These are phyloP conservation scores for Austroboletus eburneus DNA, from an alignment of 768 basidiomycete species.

Conservation along the genomic window DNA sequence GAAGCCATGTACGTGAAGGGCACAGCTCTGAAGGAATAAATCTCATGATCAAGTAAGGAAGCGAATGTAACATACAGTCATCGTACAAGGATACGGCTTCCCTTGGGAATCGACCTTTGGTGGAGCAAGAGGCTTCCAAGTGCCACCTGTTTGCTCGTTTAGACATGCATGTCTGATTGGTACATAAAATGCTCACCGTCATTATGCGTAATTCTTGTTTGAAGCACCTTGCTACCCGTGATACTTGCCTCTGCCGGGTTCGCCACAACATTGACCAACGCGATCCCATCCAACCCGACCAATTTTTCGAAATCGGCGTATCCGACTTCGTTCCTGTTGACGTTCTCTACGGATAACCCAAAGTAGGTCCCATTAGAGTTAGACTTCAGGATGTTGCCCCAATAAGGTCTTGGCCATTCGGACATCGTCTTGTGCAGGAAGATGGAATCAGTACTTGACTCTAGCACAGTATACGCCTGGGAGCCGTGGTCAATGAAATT, in stretches of 20 bases:
- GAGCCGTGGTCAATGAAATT: neutral
- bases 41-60: neutral
- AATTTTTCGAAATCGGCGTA: slow-evolving; percentile 99
- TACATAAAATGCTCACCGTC: slow-evolving; percentile 57
- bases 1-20: slow-evolving; percentile 91
- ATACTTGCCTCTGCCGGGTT: slow-evolving; percentile 75
- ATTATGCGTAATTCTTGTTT: slow-evolving; percentile 91
- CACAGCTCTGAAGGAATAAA: slow-evolving; percentile 56
- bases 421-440: slow-evolving; percentile 97
- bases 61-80: slow-evolving; percentile 44
- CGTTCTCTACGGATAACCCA: slow-evolving; percentile 78
- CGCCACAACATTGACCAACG: slow-evolving; percentile 84
- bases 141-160: slow-evolving; percentile 51
- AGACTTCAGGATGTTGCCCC: slow-evolving; percentile 92
- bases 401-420: slow-evolving; percentile 64
- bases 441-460: slow-evolving; percentile 88
- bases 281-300: slow-evolving; percentile 93
- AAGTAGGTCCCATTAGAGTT: slow-evolving; percentile 99
- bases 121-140: slow-evolving; percentile 80
- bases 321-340: slow-evolving; percentile 83
- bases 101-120: slow-evolving; percentile 76
- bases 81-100: slow-evolving; percentile 62
- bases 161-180: neutral
- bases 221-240: slow-evolving; percentile 68
- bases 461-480: slow-evolving; percentile 89